Evolutionary conservation across 768 basidiomycete species (phyloP).

Genomic region (Trametes cinnabarina): DNA sequence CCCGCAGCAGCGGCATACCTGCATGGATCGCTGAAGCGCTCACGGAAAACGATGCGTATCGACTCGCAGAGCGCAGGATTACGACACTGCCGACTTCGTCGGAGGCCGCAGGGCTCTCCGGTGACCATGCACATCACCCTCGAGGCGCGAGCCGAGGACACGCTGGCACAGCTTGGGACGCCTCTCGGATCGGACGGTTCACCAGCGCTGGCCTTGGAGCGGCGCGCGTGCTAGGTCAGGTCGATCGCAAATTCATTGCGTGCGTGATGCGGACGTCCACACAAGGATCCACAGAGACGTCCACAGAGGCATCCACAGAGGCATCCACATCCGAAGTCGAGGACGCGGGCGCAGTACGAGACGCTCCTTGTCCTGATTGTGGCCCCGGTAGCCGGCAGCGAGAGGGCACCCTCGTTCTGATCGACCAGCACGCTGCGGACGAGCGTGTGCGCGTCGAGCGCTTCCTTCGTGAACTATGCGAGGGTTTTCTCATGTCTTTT

Average conservation of each 20-base stretch:
- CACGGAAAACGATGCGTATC: slow-evolving; percentile 59
- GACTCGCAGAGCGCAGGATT: slow-evolving; percentile 46
- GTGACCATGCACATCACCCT: not conserved
- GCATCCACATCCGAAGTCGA: not conserved
- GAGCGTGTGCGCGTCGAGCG: slow-evolving; percentile 90
- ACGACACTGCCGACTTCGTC: slow-evolving; percentile 32
- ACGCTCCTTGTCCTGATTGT: slow-evolving; percentile 2
- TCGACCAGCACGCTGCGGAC: slow-evolving; percentile 99
- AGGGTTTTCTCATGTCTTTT: slow-evolving; percentile 50
- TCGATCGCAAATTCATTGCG: slow-evolving; percentile 89
- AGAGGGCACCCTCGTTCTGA: slow-evolving; percentile 55
- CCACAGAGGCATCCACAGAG: not conserved
- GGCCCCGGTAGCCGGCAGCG: slow-evolving; percentile 11
- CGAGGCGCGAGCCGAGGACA: too few relatives aligned
- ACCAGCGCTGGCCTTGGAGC: slow-evolving; percentile 50
- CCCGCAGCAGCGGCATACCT: slow-evolving; percentile 38
- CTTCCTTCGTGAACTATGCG: slow-evolving; percentile 73
- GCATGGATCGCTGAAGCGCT: slow-evolving; percentile 65
- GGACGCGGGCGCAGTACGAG: slow-evolving; percentile 20
- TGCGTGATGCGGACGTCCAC: slow-evolving; percentile 52
- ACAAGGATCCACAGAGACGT: slow-evolving; percentile 4
- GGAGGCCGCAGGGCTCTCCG: not conserved
- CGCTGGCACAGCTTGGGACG: not conserved
- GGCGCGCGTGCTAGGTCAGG: slow-evolving; percentile 72
- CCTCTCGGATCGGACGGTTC: slow-evolving; percentile 32